Base-by-base conservation (phyloP, 2,329 filamentous ascomycete genomes). In the Aspergillus sergii region DNA sequence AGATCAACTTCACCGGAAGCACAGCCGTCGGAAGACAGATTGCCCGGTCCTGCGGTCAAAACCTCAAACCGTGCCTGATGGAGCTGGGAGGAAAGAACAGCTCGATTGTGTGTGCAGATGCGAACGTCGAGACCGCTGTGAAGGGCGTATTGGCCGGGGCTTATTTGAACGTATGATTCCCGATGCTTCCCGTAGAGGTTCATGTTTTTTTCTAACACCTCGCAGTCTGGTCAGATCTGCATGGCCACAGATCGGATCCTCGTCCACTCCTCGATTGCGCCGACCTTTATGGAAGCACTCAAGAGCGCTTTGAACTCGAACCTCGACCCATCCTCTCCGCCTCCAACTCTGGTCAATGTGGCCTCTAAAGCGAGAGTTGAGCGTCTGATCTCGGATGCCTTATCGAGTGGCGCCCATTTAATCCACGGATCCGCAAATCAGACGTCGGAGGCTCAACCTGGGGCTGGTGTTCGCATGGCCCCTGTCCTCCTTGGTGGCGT, bases 51-150 rank as follows among this genome's bases (percentile, higher is more conserved):
- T 90, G 90, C 0, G 92, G 89, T 21, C 85, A 89, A 72, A 80
- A 89, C 66, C 81, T 95, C 48, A 96, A 95, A 81, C 92, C 91
- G 0, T 85, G 90, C 2, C 79, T 95, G 3, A 85, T 95, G 76
- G 93, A 96, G 76, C 82, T 96, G 0, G 93, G 93, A 6, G 92
- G 92, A 46, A 96, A 96, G 77, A 90, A 91, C 1, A 88, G 88
- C 1, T 88, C 90, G 1, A 91, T 96, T 66, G 88, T 96, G 0
- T 89, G 90, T 74, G 88, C 89, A 41, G 92, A 96, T 74, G 92
- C 93, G 6, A 86, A 96, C 71, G 74, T 96, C 34, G 82, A 89
- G 43, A 81, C 85, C 10, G 91, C 92, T 0, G 72, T 78, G 4
- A 66, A 72, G 43, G 73, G 72, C 8, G 75, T 79, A 1, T 58